These are phyloP conservation scores for Arabidopsis hybrid DNA, from an alignment of 441 rosid genomes.

Conservation along the genomic window DNA sequence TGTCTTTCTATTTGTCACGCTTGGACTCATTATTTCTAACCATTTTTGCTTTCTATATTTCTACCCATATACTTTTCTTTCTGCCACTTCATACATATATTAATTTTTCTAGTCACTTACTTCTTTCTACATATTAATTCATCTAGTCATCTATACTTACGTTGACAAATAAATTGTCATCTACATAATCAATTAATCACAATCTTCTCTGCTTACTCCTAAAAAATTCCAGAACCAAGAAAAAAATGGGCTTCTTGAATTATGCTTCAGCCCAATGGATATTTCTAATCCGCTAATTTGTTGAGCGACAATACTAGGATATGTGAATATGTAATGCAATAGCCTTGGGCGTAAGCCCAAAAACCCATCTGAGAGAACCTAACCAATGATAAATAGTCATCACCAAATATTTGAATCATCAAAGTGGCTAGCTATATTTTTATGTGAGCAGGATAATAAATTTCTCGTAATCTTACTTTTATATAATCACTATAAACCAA, in stretches of 20 bases:
- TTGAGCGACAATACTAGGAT: background rate
- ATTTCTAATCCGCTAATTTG: background rate
- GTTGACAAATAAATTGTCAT: background rate
- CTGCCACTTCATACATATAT: background rate
- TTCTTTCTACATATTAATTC: background rate
- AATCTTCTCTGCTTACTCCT: background rate
- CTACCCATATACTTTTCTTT: conserved; percentile 9
- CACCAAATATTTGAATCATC: background rate
- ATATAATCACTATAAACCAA: background rate
- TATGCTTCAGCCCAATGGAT: conserved; percentile 15
- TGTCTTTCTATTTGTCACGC: background rate
- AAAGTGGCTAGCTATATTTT: background rate
- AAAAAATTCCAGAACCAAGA: background rate
- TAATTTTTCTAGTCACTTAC: background rate
- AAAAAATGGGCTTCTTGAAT: conserved; percentile 3
- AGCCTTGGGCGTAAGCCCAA: background rate
- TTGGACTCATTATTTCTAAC: conserved; percentile 11
- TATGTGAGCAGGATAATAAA: background rate
- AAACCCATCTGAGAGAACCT: background rate
- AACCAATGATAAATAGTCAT: background rate
- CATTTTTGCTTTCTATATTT: background rate
- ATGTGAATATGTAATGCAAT: background rate
- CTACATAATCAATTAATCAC: background rate
- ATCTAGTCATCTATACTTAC: background rate
- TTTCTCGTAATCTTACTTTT: background rate